Base-by-base conservation (phyloP, 768 basidiomycete species). In the Mycena kentingensis region DNA sequence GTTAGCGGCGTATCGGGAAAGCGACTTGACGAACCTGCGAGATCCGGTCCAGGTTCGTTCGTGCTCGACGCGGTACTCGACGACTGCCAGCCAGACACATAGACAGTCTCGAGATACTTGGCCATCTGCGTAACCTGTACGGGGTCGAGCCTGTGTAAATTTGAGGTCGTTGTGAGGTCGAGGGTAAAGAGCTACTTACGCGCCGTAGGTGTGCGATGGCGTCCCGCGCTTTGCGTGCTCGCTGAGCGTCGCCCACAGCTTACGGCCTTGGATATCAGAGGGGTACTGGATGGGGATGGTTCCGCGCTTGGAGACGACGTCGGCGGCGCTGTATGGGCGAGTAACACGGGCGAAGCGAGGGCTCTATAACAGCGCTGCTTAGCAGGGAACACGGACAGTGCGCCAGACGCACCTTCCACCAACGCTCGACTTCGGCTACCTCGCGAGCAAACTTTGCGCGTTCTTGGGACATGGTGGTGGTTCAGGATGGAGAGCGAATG, bases 81-180 rank as follows among this genome's bases (percentile, higher is more conserved):
- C 16, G 87, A 93, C 64, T 92, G 90, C 90, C 90, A 93, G 4
- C 97, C 97, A 7, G 97, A 99, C 51, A 99, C 92, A 67, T 99
- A 99, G 62, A 99, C 90, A 3, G 96, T 98, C 73, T 98, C 97
- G 61, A 98, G 88, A 70, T 98, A 91, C 68, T 90, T 91, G 22
- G 96, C 95, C 97, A 99, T 99, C 73, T 99, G 97, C 0, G 95
- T 98, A 43, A 98, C 82, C 72, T 99, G 97, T 5, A 99, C 93
- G 0, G 95, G 92, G 69, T 99, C 97, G 59, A 99, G 86, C 19
- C 96, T 98, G 61, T n/a, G 48, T 5, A n/a, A 46, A 26, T 8
- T 32, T 11, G 24, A 44, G 41, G 26, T 12, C 28, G 19, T 18
- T 45, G 22, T 51, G 24, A 22, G 37, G 12, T 31, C 26, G 36